phyloP scores from a whole-genome alignment of 129 eudicot species.

The Pulicaria dysenterica region DNA sequence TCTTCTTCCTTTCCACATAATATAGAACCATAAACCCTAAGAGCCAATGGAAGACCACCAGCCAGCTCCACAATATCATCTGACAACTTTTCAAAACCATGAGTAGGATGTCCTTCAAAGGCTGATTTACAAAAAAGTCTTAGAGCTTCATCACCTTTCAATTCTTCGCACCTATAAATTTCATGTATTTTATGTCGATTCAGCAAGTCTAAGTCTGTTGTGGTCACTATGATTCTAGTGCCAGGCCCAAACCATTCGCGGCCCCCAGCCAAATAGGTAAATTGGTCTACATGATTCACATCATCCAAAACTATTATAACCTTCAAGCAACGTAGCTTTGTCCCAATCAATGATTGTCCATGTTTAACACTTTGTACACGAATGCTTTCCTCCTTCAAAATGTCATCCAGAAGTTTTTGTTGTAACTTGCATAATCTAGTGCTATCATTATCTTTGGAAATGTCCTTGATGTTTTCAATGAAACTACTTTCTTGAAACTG shows the following conservation, averaged over 20 bases:
- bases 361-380: not conserved
- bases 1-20: not conserved
- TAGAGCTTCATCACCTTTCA: not conserved
- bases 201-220: not conserved
- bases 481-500: constrained; percentile 8
- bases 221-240: constrained; percentile 10
- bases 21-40: not conserved
- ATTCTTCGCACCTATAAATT: not conserved
- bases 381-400: constrained; percentile 14
- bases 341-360: not conserved
- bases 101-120: not conserved
- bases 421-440: constrained; percentile 4
- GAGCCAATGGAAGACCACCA: constrained; percentile 11
- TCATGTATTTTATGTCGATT: not conserved
- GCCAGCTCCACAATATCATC: not conserved
- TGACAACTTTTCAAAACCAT: constrained; percentile 1
- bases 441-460: constrained; percentile 8
- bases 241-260: constrained; percentile 28
- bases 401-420: constrained; percentile 9
- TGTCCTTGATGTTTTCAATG: constrained; percentile 30
- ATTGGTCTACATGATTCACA: constrained; percentile 16
- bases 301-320: not conserved
- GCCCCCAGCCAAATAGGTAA: constrained; percentile 23
- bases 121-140: constrained; percentile 2
- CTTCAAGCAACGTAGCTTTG: not conserved